Evolutionary conservation across 176 grass and related monocot genomes (phyloP), one percentile per base, ranked within the genome.

Genomic region (Ensete ventricosum): DNA sequence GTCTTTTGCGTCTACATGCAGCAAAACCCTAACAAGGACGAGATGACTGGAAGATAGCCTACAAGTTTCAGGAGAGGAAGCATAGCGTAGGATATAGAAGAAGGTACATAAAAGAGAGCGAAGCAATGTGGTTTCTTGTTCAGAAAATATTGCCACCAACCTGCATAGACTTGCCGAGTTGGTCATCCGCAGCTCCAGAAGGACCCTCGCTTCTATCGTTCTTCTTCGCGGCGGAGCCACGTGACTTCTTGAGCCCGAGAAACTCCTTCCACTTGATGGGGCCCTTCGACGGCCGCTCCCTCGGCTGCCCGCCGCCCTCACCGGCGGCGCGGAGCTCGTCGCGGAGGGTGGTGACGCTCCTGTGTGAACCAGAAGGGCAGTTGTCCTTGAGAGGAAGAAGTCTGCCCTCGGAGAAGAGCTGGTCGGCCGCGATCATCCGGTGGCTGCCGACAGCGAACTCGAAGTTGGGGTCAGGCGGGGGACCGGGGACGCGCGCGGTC

Each of bases 381-480:
- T 49, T 78, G 79, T 91, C 89, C 64, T 78, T 66, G 85, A 91
- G 85, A 52, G 89, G 89, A 64, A 96, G 82, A 69, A 96, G 81
- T 51, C 87, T 81, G 55, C 92, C 92, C 88, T 96, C 89, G 83
- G 72, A 92, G 87, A 96, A 81, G 50, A 96, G 85, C 84, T 96
- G 89, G 62, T 96, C 92, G 23, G 89, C 92, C 9, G 87, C 92
- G 78, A 96, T 96, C 92, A 92, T 92, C 22, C 81, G 89, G 85
- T 85, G 89, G 83, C 89, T 87, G 25, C 85, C 89, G 11, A 96
- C 89, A 11, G 87, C 89, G 87, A 96, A 96, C 83, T 96, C 92
- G 64, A 96, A 96, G 85, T 96, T 87, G 5, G 87, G 75, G 73
- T 96, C 87, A 7, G 84, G 83, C 1, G 77, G 72, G 0, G 69